Evolutionary conservation across 306 rosid genomes (phyloP).

Genomic region (Cicer judaicum): DNA sequence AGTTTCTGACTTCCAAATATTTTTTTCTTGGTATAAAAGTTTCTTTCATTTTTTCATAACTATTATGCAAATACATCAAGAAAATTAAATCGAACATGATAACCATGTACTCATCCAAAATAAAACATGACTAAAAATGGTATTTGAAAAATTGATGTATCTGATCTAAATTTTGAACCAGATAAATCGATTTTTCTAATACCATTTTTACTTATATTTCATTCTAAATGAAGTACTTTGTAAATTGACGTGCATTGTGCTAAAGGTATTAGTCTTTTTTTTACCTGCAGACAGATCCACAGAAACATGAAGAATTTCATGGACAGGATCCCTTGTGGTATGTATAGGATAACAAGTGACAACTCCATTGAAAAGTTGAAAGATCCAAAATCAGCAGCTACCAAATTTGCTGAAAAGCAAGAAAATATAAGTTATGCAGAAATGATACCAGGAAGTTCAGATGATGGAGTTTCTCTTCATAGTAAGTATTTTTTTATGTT

Average conservation of each 20-base stretch:
- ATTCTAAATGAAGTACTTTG: no score
- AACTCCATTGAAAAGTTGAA: conserved; percentile 49
- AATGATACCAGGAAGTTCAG: conserved; percentile 72
- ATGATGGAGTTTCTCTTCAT: conserved; percentile 45
- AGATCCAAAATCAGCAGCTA: conserved; percentile 44
- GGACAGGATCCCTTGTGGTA: conserved; percentile 44
- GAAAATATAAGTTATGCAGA: conserved; percentile 56
- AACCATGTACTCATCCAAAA: background rate
- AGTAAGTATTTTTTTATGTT: conserved; percentile 46
- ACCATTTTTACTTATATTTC: no score
- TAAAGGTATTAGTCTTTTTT: conserved; percentile 21
- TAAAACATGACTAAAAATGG: no score
- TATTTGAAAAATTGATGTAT: no score
- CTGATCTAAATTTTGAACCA: no score
- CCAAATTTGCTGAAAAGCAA: conserved; percentile 28
- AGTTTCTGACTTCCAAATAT: conserved; percentile 31
- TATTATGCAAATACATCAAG: background rate
- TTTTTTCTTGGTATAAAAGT: conserved; percentile 17
- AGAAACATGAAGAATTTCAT: conserved; percentile 43
- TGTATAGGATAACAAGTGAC: conserved; percentile 52
- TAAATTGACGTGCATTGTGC: background rate
- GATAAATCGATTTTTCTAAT: no score
- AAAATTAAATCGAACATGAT: background rate
- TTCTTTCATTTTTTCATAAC: conserved; percentile 2
- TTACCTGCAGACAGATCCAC: conserved; percentile 45